These are phyloP conservation scores for Amphirosellinia nigrospora DNA, from an alignment of 495 filamentous ascomycete genomes.

Conservation along the genomic window DNA sequence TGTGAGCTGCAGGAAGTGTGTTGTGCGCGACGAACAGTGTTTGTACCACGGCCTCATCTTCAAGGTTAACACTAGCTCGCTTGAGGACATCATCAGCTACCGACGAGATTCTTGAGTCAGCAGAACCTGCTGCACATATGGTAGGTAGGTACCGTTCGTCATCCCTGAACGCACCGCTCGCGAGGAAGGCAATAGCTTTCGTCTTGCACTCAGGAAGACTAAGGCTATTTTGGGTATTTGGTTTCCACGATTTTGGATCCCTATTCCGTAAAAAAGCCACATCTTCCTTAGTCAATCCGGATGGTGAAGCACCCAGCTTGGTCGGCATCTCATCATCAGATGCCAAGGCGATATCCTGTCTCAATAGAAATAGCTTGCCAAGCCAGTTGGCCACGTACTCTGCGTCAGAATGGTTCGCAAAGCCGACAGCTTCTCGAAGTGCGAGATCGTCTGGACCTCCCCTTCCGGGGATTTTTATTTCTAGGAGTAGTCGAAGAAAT, in stretches of 20 bases:
- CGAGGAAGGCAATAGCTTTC: slow-evolving; percentile 70
- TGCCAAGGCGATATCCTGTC: slow-evolving; percentile 43
- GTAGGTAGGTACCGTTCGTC: slow-evolving; percentile 81
- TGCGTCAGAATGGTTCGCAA: slow-evolving; percentile 70
- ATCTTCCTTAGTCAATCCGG: slow-evolving; percentile 74
- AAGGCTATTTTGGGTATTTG: slow-evolving; percentile 62
- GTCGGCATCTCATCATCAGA: slow-evolving; percentile 33
- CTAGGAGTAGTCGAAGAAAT: slow-evolving; percentile 73
- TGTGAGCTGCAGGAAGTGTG: slow-evolving; percentile 70
- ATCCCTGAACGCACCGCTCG: slow-evolving; percentile 83
- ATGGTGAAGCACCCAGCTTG: slow-evolving; percentile 55
- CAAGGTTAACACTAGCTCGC: slow-evolving; percentile 71
- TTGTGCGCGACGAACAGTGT: slow-evolving; percentile 75
- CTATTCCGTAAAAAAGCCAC: slow-evolving; percentile 74
- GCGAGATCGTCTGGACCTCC: slow-evolving; percentile 78
- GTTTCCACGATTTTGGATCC: slow-evolving; percentile 74
- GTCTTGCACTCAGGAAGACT: slow-evolving; percentile 72
- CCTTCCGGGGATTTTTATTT: slow-evolving; percentile 73
- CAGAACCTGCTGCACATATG: slow-evolving; percentile 79
- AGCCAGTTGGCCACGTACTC: slow-evolving; percentile 78
- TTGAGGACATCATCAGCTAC: slow-evolving; percentile 87
- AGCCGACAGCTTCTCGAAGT: slow-evolving; percentile 67
- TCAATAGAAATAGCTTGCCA: slow-evolving; percentile 77
- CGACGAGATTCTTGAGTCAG: slow-evolving; percentile 79
- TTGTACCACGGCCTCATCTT: slow-evolving; percentile 67